These are phyloP conservation scores for Cordyceps militaris DNA, from an alignment of 2,329 filamentous ascomycete species.

Conservation along the genomic window DNA sequence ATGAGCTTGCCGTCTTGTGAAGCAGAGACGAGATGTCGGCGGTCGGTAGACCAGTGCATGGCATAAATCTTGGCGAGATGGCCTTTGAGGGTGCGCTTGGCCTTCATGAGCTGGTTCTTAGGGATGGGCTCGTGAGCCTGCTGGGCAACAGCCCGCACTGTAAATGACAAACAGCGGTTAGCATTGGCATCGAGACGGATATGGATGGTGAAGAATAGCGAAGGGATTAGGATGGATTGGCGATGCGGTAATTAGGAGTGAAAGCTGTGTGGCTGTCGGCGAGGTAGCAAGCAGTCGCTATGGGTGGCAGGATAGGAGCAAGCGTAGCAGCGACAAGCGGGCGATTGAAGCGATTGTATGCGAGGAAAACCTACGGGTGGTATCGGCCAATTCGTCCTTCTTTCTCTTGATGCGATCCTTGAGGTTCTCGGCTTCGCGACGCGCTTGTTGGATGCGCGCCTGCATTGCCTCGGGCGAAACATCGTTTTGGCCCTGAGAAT, in stretches of 20 bases:
- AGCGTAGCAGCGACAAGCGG: slow-evolving; percentile 9
- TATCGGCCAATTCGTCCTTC: slow-evolving; percentile 99
- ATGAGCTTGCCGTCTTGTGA: slow-evolving; percentile 99
- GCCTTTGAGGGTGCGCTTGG: slow-evolving; percentile 92
- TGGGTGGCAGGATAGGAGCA: slow-evolving; percentile 12
- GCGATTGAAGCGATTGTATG: slow-evolving; percentile 14
- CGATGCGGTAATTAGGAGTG: neutral
- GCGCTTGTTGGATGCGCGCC: slow-evolving; percentile 83
- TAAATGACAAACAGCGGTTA: neutral
- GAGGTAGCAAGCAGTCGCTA: neutral
- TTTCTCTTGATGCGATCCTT: slow-evolving; percentile 99
- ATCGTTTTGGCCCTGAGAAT: slow-evolving; percentile 51
- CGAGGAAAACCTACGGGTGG: slow-evolving; percentile 67
- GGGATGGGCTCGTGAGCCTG: slow-evolving; percentile 89
- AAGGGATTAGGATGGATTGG: neutral
- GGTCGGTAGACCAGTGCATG: slow-evolving; percentile 99
- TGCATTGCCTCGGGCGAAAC: slow-evolving; percentile 76
- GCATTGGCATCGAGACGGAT: slow-evolving; percentile 13
- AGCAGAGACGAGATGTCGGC: slow-evolving; percentile 91
- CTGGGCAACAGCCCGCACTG: slow-evolving; percentile 87
- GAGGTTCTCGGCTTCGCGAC: slow-evolving; percentile 93
- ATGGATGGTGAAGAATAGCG: neutral
- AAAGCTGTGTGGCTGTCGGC: neutral
- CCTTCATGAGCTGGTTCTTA: slow-evolving; percentile 90
- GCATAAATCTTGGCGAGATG: slow-evolving; percentile 99